A percentile compares a stretch with the other conserved stretches of the same genome.
phyloP scores from a whole-genome alignment of 2,329 filamentous ascomycete genomes.

The Penicillium sclerotigenum region DNA sequence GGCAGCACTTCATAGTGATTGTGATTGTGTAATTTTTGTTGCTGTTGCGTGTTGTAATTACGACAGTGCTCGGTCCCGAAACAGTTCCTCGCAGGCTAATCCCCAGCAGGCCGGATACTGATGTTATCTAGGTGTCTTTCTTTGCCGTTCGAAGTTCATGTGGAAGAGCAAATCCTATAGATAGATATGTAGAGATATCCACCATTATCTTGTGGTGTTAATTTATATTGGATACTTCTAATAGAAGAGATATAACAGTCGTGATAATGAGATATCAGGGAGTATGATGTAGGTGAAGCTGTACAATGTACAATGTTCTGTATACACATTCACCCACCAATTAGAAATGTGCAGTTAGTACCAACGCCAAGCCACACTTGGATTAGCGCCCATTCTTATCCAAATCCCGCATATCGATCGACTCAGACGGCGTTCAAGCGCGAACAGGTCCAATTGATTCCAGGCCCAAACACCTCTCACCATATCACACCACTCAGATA shows the following conservation, averaged over 20 bases:
- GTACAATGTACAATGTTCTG: neutral
- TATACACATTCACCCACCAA: neutral
- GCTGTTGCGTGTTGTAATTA: slow-evolving; percentile 9
- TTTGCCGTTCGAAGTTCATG: neutral
- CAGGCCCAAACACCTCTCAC: neutral
- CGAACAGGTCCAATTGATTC: neutral
- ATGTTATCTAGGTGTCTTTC: slow-evolving; percentile 4
- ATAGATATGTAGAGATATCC: slow-evolving; percentile 5
- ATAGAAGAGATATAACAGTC: neutral
- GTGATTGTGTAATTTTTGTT: slow-evolving; percentile 5
- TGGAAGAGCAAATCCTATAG: slow-evolving; percentile 3
- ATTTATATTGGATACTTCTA: neutral
- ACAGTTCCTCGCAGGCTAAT: slow-evolving; percentile 1
- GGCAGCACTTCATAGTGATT: slow-evolving; percentile 2
- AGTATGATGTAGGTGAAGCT: neutral
- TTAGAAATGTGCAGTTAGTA: neutral
- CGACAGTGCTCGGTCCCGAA: slow-evolving; percentile 8
- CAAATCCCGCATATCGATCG: neutral
- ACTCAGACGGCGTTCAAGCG: neutral
- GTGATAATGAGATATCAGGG: neutral
- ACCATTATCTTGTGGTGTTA: neutral
- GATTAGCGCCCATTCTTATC: slow-evolving; percentile 1
- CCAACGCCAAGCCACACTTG: neutral
- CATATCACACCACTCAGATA: neutral
- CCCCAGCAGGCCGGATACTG: neutral